Conservation (phyloP, 768 basidiomycete species). For the Kwoniella pini region DNA sequence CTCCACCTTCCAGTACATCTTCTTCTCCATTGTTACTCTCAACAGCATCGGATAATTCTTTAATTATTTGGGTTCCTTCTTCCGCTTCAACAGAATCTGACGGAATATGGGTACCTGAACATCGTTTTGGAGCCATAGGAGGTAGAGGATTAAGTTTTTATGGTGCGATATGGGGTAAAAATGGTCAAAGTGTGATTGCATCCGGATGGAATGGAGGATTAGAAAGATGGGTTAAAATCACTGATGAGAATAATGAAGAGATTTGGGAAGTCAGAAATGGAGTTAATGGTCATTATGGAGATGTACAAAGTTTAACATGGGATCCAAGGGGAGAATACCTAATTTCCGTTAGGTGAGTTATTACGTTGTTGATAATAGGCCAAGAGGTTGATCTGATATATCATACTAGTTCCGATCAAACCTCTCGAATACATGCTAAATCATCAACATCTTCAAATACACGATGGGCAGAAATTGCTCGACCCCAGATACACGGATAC, state of each 20-base stretch:
- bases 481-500: slow-evolving; percentile 97
- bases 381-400: neutral
- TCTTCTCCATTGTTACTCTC: slow-evolving; percentile 66
- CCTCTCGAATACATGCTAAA: slow-evolving; percentile 82
- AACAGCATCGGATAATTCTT: slow-evolving; percentile 89
- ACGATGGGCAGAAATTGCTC: slow-evolving; percentile 66
- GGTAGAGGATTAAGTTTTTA: slow-evolving; percentile 85
- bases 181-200: slow-evolving; percentile 68
- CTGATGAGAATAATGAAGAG: slow-evolving; percentile 50
- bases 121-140: slow-evolving; percentile 93
- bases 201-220: slow-evolving; percentile 96
- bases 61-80: slow-evolving; percentile 91
- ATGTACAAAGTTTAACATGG: slow-evolving; percentile 81
- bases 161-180: slow-evolving; percentile 76
- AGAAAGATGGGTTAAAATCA: slow-evolving; percentile 70
- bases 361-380: neutral
- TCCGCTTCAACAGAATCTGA: slow-evolving; percentile 43
- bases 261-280: slow-evolving; percentile 77
- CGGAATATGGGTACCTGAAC: slow-evolving; percentile 82
- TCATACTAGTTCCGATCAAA: slow-evolving; percentile 76
- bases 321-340: slow-evolving; percentile 82
- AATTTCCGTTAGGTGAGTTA: slow-evolving; percentile 75
- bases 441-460: slow-evolving; percentile 31
- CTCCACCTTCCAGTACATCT: slow-evolving; percentile 56
- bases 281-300: slow-evolving; percentile 77